phyloP scores from a whole-genome alignment of 2,329 filamentous ascomycete genomes.

The Hypoxylon sp. region DNA sequence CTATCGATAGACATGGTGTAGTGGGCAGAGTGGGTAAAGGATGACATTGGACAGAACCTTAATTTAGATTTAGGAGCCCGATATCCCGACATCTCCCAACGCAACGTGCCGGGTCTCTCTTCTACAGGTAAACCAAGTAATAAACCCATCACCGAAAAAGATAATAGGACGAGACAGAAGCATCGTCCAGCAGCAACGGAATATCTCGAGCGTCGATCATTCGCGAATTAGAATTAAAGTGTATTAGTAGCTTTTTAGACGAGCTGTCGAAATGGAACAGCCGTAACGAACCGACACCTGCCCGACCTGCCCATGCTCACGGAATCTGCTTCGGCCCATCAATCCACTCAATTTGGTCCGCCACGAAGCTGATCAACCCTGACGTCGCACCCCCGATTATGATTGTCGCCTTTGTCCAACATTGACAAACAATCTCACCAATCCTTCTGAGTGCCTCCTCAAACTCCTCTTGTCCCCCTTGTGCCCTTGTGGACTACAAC shows the following conservation, averaged over 20 bases:
- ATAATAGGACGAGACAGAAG: conserved; percentile 13
- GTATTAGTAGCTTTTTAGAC: conserved; percentile 32
- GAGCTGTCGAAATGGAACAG: conserved; percentile 37
- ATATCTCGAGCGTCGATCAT: conserved; percentile 21
- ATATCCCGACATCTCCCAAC: conserved; percentile 35
- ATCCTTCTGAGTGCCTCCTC: conserved; percentile 14
- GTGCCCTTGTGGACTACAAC: conserved; percentile 10
- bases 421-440: conserved; percentile 36
- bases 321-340: conserved; percentile 27
- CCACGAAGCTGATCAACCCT: conserved; percentile 35
- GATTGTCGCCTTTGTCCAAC: conserved; percentile 44
- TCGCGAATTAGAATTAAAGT: conserved; percentile 31
- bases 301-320: conserved; percentile 18
- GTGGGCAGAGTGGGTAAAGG: conserved; percentile 27
- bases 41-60: conserved; percentile 35
- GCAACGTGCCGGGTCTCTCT: conserved; percentile 12
- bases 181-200: conserved; percentile 14
- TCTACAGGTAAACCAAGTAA: neutral
- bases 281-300: conserved; percentile 19
- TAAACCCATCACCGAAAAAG: conserved; percentile 6
- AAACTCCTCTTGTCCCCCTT: conserved; percentile 18
- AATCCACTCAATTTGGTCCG: conserved; percentile 32
- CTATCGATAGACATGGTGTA: conserved; percentile 18
- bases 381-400: conserved; percentile 45
- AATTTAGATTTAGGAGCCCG: conserved; percentile 37